Base-by-base conservation (phyloP, 495 filamentous ascomycete genomes). In the Aspergillus nanangensis region DNA sequence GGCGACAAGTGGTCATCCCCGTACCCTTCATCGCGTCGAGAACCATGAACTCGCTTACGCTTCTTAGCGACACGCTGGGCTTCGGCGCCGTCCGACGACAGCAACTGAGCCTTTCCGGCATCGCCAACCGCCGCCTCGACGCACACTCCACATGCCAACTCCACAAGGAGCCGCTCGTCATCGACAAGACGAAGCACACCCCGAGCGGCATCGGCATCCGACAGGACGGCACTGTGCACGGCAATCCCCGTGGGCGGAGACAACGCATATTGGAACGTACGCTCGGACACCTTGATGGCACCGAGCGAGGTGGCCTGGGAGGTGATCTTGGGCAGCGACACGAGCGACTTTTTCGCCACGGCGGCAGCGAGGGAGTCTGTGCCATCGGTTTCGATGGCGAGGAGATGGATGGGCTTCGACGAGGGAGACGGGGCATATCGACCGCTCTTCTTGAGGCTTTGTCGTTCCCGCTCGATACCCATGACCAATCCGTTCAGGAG, bases 301-400 rank as follows among this genome's bases (percentile, higher is more conserved):
- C 93, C 93, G 3, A 98, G 74, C 21, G 75, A 83, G 4, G 78
- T 90, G 2, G 91, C 92, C 37, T 90, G 82, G 39, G 80, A 86
- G 25, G 89, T 94, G 57, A 98, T 91, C 17, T 64, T 80, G 0
- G 78, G 75, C 32, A 96, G 64, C 3, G 82, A 83, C 14, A 87
- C 75, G 41, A 87, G 69, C 35, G 78, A 51, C 1, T 80, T 81
- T 7, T 75, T 74, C 17, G 69, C 62, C 8, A 96, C 60, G 21
- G 79, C 77, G 11, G 72, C 66, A 38, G 78, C 66, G 29, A 98
- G 67, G 5, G 79, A 84, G 14, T 89, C 83, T 3, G 92, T 89
- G 9, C 93, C 93, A 43, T 65, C 51, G 0, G 93, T 95, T 69
- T 96, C 93, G 42, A 95, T 65, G 9, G 87, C 91, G 19, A 96